phyloP scores from a whole-genome alignment of 495 filamentous ascomycete species.

The Xylaria flabelliformis region DNA sequence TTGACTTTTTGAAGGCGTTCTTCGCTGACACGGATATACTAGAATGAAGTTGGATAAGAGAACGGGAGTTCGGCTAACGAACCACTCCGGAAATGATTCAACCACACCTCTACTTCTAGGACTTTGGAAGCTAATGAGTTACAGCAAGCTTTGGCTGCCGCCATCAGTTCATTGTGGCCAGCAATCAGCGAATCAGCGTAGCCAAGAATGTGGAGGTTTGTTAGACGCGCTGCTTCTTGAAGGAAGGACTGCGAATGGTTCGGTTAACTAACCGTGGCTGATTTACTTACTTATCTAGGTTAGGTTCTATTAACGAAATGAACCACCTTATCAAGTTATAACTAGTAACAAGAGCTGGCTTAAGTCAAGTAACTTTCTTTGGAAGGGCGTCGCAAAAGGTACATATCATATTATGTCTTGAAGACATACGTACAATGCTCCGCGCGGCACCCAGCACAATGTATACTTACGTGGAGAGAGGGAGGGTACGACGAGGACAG shows the following conservation, averaged over 20 bases:
- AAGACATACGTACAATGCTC: background rate
- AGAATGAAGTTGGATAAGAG: background rate
- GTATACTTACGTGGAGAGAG: background rate
- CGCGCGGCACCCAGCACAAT: background rate
- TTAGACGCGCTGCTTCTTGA: constrained; percentile 20
- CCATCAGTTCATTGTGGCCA: background rate
- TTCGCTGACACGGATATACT: background rate
- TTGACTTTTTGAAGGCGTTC: background rate
- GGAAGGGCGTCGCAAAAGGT: background rate
- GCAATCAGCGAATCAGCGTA: constrained; percentile 14
- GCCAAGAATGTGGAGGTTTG: constrained; percentile 1
- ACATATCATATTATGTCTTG: background rate
- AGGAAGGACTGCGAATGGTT: constrained; percentile 15
- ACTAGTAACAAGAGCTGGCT: background rate
- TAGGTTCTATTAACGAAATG: background rate
- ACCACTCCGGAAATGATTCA: constrained; percentile 9
- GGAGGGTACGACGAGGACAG: background rate
- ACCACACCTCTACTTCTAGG: constrained; percentile 10
- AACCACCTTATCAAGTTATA: background rate
- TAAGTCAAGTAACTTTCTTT: background rate
- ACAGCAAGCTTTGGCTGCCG: constrained; percentile 7
- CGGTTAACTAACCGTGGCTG: constrained; percentile 12
- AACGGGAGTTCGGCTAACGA: constrained; percentile 7
- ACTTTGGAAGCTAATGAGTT: background rate
- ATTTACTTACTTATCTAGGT: constrained; percentile 6